Evolutionary conservation across 306 rosid genomes (phyloP), one percentile per base, ranked within the genome.

Genomic region (Alnus glutinosa): DNA sequence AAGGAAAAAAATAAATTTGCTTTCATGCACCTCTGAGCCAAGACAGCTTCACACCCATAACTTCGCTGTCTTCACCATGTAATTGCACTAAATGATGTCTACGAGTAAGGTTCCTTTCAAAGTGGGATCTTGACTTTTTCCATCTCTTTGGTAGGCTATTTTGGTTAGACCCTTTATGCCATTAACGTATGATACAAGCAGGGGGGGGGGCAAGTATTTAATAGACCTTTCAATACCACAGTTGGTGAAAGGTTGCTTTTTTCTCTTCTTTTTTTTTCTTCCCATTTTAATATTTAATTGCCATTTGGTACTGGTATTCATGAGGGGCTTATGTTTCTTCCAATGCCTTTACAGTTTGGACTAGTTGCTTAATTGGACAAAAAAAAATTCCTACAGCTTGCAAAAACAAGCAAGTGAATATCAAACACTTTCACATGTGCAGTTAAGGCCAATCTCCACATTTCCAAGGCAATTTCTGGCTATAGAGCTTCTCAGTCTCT

Each of bases 281-380:
- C 6, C 14, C 46, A 68, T 68, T 68, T 68, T 3, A 42, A 68
- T 48, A 42, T 23, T 68, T 42, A 3, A 28, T 77, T 44, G 57
- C 49, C 75, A 69, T 39, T 44, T 44, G 48, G 76, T 80, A 67
- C 75, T 78, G 84, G 47, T 74, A 18, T 59, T 83, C 85, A 80
- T 80, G 83, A 74, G 77, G 76, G 57, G 74, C 77, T 72, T 73
- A 78, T 36, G 72, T 51, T 47, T 81, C 55, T 72, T 49, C 66
- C 80, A 55, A 64, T 57, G 74, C 81, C 86, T 82, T 88, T 84
- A 83, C 85, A 70, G 84, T 50, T 75, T 77, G 84, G 72, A 77
- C 75, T 55, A 70, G 79, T 49, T 76, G 78, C 78, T 55, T n/a
- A n/a, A n/a, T n/a, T 42, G 75, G 74, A 78, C 73, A 81, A 63